Evolutionary conservation across 768 basidiomycete species (phyloP).

Genomic region (Suillus cothurnatus): DNA sequence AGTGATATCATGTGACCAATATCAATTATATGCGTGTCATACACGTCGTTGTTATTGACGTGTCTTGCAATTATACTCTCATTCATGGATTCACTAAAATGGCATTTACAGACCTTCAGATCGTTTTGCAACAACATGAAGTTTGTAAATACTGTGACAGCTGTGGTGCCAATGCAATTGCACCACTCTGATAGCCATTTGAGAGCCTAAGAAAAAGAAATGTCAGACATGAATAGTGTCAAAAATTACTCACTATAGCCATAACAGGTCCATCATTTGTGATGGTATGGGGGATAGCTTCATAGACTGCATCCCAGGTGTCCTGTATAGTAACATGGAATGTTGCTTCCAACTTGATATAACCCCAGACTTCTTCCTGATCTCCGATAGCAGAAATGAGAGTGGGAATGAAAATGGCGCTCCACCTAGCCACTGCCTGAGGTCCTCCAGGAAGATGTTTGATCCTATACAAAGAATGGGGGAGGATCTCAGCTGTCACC

Average conservation of each 20-base stretch:
- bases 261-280: conserved; percentile 8
- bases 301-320: conserved; percentile 12
- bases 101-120: background rate
- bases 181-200: background rate
- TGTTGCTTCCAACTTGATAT: background rate
- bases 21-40: too few relatives aligned
- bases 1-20: background rate
- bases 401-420: background rate
- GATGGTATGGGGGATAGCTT: conserved; percentile 8
- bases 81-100: too few relatives aligned
- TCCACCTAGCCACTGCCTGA: background rate
- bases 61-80: too few relatives aligned
- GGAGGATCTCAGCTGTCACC: background rate
- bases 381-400: background rate
- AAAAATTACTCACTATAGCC: conserved; percentile 5
- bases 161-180: background rate
- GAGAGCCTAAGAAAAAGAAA: background rate
- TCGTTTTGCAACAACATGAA: background rate
- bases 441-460: background rate
- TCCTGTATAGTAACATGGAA: background rate
- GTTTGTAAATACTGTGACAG: background rate
- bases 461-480: background rate
- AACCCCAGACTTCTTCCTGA: background rate
- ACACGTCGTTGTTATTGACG: too few relatives aligned
- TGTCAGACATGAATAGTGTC: background rate